Evolutionary conservation across 305 asterid genomes (phyloP), one percentile per base, ranked within the genome.

Genomic region (Euphrasia arctica): DNA sequence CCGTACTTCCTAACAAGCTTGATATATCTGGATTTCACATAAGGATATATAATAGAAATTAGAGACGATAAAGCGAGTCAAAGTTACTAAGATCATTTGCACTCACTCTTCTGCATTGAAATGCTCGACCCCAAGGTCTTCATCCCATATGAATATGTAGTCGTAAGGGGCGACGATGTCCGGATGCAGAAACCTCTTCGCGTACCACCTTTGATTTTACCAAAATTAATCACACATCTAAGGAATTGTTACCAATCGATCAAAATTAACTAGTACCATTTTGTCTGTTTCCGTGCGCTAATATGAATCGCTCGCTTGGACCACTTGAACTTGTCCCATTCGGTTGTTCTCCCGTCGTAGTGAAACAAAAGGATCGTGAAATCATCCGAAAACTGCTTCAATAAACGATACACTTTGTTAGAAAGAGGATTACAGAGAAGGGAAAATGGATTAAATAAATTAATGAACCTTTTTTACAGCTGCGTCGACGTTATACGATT

Each of bases 281-380:
- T 88, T 22, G 90, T 80, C 72, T 87, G 95, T 78, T 82, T 85
- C 41, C 2, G 73, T 36, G 66, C 89, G 70, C 95, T 89, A 60
- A 89, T 65, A 29, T 86, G 96, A 70, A 89, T 89, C 39, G 96
- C 95, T 60, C 71, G 78, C 64, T 79, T 77, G 36, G 95, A 86
- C 95, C 95, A 89, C 72, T 86, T 91, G 55, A 89, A 83, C 32
- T 85, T 91, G 15, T 89, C 89, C 96, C 96, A 89, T 76, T 86
- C 95, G 15, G 77, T 78, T 64, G 83, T 76, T 66, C 74, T 75
- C 29, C 96, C 95, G 63, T 89, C 96, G 32, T 86, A 89, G 64
- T 89, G 95, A 74, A 89, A 89, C 63, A 89, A 79, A 49, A 89
- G 78, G 55, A 89, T 76, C 62, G 93, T 89, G 62, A 85, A 89